Base-by-base conservation (phyloP, 2,329 filamentous ascomycete genomes). In the Didymella segeticola region DNA sequence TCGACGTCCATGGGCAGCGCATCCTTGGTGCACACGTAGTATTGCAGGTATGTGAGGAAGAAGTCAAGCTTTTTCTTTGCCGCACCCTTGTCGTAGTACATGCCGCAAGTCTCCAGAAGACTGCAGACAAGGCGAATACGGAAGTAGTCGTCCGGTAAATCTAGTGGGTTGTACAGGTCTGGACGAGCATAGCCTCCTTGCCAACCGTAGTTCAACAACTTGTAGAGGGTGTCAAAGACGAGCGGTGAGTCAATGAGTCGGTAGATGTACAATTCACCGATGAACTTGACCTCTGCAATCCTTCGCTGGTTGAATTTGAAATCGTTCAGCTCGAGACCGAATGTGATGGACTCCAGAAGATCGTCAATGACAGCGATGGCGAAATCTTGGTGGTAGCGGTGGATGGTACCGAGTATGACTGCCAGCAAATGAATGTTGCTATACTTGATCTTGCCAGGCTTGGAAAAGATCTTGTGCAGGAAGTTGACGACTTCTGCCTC, bases 21-120 rank as follows among this genome's bases (percentile, higher is more conserved):
- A 17, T 93, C 87, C 76, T 99, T 99, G 17, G 90, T 92, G 67
- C 89, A 87, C 63, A 98, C 89, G 75, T 99, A 99, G 75, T 97
- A 98, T 80, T 96, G 93, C 67, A 99, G 91, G 76, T 98, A 98
- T 0, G 89, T 93, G 56, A 99, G 80, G 76, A 98, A 99, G 74
- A 96, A 98, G 69, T 99, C 95, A 9, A 99, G 83, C 77, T 98
- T 99, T 81, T 98, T 98, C 74, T 93, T 96, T 1, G 93, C 90
- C 36, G 89, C 87, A 7, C 96, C 95, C 66, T 93, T 89, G 74
- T 95, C 95, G 67, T 97, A 99, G 78, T 93, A 99, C 74, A 96
- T 89, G 48, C 96, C 95, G 63, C 93, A 98, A 0, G 93, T 97
- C 75, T 99, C 96, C 4, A 99, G 83, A 42, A 99, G 82, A 12